These are phyloP conservation scores for Silene coronaria DNA, from an alignment of 179 eudicot species.

Conservation along the genomic window DNA sequence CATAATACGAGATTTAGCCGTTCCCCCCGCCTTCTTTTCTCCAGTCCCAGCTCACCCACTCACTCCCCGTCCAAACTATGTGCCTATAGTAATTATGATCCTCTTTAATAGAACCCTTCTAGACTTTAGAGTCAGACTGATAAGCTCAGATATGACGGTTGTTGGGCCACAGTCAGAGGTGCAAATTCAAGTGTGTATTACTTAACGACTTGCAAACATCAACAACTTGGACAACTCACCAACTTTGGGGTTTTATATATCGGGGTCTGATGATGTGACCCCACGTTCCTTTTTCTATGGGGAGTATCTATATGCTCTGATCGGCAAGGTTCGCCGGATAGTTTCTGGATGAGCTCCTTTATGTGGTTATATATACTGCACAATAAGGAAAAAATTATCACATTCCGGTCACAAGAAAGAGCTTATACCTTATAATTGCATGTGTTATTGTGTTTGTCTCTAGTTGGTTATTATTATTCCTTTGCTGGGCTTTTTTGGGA, in stretches of 20 bases:
- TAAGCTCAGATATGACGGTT: not conserved
- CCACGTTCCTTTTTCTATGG: conserved; percentile 28
- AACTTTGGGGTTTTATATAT: conserved; percentile 24
- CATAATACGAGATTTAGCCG: no score
- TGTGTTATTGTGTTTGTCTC: not conserved
- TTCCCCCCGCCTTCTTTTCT: no score
- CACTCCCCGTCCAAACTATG: no score
- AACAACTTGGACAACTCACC: conserved; percentile 33
- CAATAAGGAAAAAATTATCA: not conserved
- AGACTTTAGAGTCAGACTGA: no score
- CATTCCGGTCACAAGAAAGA: not conserved
- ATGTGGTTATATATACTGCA: conserved; percentile 79
- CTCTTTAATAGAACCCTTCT: not conserved
- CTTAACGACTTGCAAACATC: not conserved
- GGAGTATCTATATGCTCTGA: conserved; percentile 30
- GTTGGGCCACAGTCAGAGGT: not conserved
- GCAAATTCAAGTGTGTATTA: not conserved
- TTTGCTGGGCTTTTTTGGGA: not conserved
- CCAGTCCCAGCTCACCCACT: no score
- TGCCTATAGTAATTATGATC: not conserved
- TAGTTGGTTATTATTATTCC: not conserved
- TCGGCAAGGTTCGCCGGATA: conserved; percentile 37
- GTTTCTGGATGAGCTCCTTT: conserved; percentile 41
- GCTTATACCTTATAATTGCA: not conserved
- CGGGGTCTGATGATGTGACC: conserved; percentile 21